Evolutionary conservation across 148 eudicot genomes (phyloP), one percentile per base, ranked within the genome.

Genomic region (Spergularia marina): DNA sequence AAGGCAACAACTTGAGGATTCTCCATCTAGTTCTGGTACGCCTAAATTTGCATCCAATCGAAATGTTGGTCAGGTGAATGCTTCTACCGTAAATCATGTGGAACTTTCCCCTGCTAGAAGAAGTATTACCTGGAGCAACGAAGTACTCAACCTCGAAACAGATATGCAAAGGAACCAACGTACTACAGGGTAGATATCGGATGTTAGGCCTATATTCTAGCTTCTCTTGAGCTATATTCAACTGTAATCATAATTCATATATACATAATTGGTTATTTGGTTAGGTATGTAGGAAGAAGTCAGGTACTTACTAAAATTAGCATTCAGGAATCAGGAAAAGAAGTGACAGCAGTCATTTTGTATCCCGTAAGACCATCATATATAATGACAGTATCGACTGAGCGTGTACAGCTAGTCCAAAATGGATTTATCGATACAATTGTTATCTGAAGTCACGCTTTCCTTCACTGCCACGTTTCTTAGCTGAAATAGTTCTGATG

Each of bases 1-100:
- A 70, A 25, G 60, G 44, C 73, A 70, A 53, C 73, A 70, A 53
- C 47, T 70, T 23, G 73, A 70, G 41, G 73, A 70, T 70, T 70
- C 73, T 30, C 73, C 73, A 8, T 53, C 73, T 70, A 70, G 73
- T 9, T 30, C 73, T 36, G 17, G 60, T 70, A 70, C 73, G 15
- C 73, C 73, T 9, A 59, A 12, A 53, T 70, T 21, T 53, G 73
- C 73, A 23, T 70, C 73, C 30, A 53, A 53, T 54, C 60, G 60
- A 23, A 59, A 59, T 11, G 21, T 70, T 34, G 60, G 16, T 10
- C 60, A 53, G 6, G 30, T 70, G 60, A 70, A 54, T 30, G 60
- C 60, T 2, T 53, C 73, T 15, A 54, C 47, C 10, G 23, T 69
- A 69, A 53, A 53, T 53, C 73, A 70, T 16, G 18, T 53, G 60